phyloP scores from a whole-genome alignment of 345 rosid species.

The Pugionium dolabratum region DNA sequence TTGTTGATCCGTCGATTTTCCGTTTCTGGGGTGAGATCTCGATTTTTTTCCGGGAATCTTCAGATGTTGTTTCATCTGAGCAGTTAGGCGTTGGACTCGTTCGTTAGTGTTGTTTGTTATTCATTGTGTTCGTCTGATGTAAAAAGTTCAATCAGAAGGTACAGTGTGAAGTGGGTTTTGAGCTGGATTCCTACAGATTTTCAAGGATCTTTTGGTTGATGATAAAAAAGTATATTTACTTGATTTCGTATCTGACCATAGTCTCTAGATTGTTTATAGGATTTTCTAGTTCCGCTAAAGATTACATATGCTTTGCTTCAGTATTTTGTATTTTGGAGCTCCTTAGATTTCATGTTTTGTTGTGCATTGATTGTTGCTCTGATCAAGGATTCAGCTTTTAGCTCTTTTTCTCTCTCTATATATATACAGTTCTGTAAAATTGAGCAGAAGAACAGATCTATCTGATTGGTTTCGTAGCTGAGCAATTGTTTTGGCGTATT shows the following conservation, averaged over 20 bases:
- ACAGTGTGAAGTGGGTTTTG: constrained; percentile 34
- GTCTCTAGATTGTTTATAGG: constrained; percentile 16
- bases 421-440: constrained; percentile 6
- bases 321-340: constrained; percentile 7
- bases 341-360: neutral
- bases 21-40: constrained; percentile 25
- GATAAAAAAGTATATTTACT: constrained; percentile 13
- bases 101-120: constrained; percentile 28
- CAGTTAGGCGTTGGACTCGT: constrained; percentile 24
- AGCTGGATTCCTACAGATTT: constrained; percentile 26
- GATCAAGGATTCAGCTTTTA: constrained; percentile 8
- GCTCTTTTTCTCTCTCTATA: no score
- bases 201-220: constrained; percentile 8
- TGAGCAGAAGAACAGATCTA: neutral
- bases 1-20: constrained; percentile 19
- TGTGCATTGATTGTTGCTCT: constrained; percentile 24
- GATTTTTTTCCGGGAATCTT: constrained; percentile 8
- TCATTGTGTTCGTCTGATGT: constrained; percentile 20
- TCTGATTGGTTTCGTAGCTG: constrained; percentile 18
- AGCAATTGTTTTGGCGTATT: neutral
- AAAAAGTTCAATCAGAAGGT: constrained; percentile 5
- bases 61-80: constrained; percentile 12
- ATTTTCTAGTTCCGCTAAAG: constrained; percentile 23
- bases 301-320: constrained; percentile 2
- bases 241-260: constrained; percentile 16